These are phyloP conservation scores for Penicillium paxilli DNA, from an alignment of 495 filamentous ascomycete species.

Conservation along the genomic window DNA sequence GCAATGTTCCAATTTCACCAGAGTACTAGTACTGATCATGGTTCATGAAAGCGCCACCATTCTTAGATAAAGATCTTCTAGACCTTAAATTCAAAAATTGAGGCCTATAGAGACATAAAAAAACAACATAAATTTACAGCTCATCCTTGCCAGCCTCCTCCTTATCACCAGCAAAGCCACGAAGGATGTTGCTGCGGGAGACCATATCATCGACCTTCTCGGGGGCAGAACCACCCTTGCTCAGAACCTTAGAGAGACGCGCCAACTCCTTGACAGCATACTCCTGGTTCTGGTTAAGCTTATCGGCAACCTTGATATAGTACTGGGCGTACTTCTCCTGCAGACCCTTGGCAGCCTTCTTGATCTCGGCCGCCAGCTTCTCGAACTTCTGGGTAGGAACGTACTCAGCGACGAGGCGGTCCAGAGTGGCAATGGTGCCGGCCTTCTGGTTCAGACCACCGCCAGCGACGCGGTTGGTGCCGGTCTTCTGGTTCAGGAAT, in stretches of 20 bases:
- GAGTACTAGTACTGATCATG: no score
- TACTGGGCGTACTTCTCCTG: slow-evolving; percentile 88
- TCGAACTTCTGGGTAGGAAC: slow-evolving; percentile 51
- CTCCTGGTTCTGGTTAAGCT: slow-evolving; percentile 70
- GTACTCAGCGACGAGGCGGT: slow-evolving; percentile 70
- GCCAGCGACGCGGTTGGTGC: slow-evolving; percentile 81
- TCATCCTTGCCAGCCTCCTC: slow-evolving; percentile 54
- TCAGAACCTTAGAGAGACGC: slow-evolving; percentile 74
- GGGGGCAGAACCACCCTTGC: slow-evolving; percentile 81
- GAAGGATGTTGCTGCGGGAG: slow-evolving; percentile 84
- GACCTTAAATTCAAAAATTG: slow-evolving; percentile 5
- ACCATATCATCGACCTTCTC: slow-evolving; percentile 89
- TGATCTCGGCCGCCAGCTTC: slow-evolving; percentile 62
- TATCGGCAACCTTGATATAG: slow-evolving; percentile 87
- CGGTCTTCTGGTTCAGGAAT: slow-evolving; percentile 87
- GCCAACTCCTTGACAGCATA: slow-evolving; percentile 86
- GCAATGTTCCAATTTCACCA: not conserved
- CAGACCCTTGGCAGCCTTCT: slow-evolving; percentile 65
- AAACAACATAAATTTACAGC: slow-evolving; percentile 51
- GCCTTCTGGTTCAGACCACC: slow-evolving; percentile 78
- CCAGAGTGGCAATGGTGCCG: slow-evolving; percentile 77
- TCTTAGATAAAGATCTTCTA: not conserved
- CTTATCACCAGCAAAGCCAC: slow-evolving; percentile 62
- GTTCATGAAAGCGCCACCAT: not conserved
- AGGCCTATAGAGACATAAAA: slow-evolving; percentile 5